Evolutionary conservation across 768 basidiomycete genomes (phyloP).

Genomic region (Tricholoma matsutake): DNA sequence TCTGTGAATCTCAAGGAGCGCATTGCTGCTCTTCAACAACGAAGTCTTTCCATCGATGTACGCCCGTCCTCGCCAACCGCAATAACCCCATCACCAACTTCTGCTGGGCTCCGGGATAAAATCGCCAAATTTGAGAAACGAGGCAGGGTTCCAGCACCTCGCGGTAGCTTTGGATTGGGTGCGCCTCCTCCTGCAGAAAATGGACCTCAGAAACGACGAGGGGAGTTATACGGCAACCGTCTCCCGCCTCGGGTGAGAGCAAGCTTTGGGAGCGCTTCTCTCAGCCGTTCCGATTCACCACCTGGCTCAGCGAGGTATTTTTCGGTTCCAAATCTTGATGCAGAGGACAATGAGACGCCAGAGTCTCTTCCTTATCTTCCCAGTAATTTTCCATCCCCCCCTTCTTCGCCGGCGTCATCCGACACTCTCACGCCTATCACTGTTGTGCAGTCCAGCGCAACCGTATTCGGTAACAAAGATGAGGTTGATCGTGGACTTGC

Average conservation of each 20-base stretch:
- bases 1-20: constrained; percentile 72
- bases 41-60: constrained; percentile 30
- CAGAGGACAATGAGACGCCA: constrained; percentile 11
- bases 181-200: constrained; percentile 52
- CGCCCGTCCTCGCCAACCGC: constrained; percentile 26
- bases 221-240: constrained; percentile 75
- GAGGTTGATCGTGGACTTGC: background rate
- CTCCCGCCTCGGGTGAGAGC: constrained; percentile 43
- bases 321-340: constrained; percentile 24
- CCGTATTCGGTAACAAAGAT: background rate
- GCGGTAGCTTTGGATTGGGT: constrained; percentile 69
- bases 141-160: constrained; percentile 72
- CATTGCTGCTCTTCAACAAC: constrained; percentile 78
- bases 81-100: constrained; percentile 23
- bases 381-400: constrained; percentile 25
- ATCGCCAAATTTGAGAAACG: constrained; percentile 81
- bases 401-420: constrained; percentile 28
- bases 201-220: constrained; percentile 46
- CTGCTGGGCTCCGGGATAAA: constrained; percentile 50
- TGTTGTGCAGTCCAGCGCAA: background rate
- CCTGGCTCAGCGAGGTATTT: constrained; percentile 24
- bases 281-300: constrained; percentile 25
- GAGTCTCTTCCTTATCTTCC: constrained; percentile 22
- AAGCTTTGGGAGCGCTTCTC: constrained; percentile 26
- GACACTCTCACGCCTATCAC: background rate